Evolutionary conservation across 352 stramenopile genomes (phyloP).

Genomic region (Pythium grandisporangium): DNA sequence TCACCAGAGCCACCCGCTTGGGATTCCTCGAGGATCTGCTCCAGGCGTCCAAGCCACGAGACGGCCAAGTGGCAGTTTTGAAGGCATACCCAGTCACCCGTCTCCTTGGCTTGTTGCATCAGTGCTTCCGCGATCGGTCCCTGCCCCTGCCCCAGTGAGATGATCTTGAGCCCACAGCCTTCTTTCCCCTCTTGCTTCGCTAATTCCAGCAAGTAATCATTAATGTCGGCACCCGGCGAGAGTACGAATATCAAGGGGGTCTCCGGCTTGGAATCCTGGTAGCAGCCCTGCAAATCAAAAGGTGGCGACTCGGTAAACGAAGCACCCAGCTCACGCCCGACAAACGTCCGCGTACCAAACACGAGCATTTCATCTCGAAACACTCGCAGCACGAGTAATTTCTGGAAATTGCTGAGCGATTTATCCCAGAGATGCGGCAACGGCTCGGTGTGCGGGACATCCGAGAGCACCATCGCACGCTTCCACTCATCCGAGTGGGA

Average conservation of each 20-base stretch:
- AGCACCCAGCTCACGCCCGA: constrained; percentile 60
- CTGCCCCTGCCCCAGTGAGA: constrained; percentile 92
- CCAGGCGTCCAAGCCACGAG: constrained; percentile 83
- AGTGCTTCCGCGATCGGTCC: constrained; percentile 86
- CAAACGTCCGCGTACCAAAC: constrained; percentile 83
- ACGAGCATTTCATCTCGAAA: constrained; percentile 88
- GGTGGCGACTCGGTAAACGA: constrained; percentile 88
- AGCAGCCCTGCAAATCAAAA: constrained; percentile 90
- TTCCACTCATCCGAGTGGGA: constrained; percentile 58
- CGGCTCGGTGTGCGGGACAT: constrained; percentile 62
- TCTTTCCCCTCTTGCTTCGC: constrained; percentile 87
- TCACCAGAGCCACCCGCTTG: constrained; percentile 27
- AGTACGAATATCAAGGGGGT: constrained; percentile 94
- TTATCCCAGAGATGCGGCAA: constrained; percentile 67
- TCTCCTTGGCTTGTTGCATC: constrained; percentile 86
- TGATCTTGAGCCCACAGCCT: constrained; percentile 82
- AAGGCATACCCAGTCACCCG: constrained; percentile 92
- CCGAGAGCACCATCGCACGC: constrained; percentile 57
- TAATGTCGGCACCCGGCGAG: constrained; percentile 90
- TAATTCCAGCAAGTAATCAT: constrained; percentile 89
- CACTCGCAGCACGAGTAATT: constrained; percentile 83
- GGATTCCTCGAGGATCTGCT: constrained; percentile 82
- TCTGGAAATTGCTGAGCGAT: constrained; percentile 82
- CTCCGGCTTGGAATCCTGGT: constrained; percentile 85
- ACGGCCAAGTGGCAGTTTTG: constrained; percentile 93